phyloP scores from a whole-genome alignment of 371 early-diverging fungal species.

The Aphelidium insulamus region DNA sequence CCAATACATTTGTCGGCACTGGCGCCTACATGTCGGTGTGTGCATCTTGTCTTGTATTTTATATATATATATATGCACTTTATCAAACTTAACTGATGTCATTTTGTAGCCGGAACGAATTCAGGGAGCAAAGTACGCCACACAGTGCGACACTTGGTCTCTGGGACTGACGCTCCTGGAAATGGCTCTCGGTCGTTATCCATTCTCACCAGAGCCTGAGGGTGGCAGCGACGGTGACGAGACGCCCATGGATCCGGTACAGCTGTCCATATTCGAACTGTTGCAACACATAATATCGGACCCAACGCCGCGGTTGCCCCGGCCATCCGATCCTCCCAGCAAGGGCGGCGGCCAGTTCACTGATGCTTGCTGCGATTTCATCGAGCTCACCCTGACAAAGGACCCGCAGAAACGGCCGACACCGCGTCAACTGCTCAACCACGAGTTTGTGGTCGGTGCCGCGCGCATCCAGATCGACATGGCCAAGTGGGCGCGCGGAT shows the following conservation, averaged over 20 bases:
- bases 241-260: conserved; percentile 40
- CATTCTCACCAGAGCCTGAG: conserved; percentile 27
- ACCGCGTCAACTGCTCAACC: conserved; percentile 43
- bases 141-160: conserved; percentile 87
- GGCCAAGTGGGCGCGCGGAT: no score
- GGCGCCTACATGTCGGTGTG: conserved; percentile 85
- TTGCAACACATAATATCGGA: conserved; percentile 80
- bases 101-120: conserved; percentile 74
- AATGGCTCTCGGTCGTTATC: conserved; percentile 69
- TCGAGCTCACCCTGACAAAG: conserved; percentile 46
- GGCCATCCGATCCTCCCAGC: conserved; percentile 1
- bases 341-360: conserved; percentile 32
- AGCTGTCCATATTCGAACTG: conserved; percentile 67
- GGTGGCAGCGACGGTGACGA: not conserved
- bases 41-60: conserved; percentile 5
- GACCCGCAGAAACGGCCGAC: conserved; percentile 44
- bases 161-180: conserved; percentile 83
- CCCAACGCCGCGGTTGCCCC: conserved; percentile 61
- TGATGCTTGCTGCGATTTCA: conserved; percentile 46
- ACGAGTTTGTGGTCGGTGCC: no score
- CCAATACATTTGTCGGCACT: conserved; percentile 86
- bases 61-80: not conserved
- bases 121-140: conserved; percentile 67
- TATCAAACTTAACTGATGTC: conserved; percentile 1
- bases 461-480: no score